phyloP scores from a whole-genome alignment of 352 stramenopile genomes.

The Phytophthora uliginosa region DNA sequence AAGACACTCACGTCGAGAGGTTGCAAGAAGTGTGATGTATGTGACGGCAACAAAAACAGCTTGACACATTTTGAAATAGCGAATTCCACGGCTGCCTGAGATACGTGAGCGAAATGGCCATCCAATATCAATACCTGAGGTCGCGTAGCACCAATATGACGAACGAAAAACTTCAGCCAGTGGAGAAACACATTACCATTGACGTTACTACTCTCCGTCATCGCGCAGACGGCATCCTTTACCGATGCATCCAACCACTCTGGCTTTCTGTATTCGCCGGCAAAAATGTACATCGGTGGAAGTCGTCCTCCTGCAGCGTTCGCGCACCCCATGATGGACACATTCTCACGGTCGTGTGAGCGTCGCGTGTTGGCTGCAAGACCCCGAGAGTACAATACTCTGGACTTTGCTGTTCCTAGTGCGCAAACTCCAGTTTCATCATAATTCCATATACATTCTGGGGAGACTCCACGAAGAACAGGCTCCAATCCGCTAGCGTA shows the following conservation, averaged over 20 bases:
- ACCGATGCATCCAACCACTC: background rate
- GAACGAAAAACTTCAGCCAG: background rate
- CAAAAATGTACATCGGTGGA: background rate
- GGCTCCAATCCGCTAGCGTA: background rate
- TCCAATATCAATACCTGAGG: background rate
- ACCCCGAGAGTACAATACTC: background rate
- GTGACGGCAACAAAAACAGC: background rate
- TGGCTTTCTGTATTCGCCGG: background rate
- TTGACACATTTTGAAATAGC: background rate
- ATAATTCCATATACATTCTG: background rate
- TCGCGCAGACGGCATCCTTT: background rate
- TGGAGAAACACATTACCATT: background rate
- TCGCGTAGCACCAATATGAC: background rate
- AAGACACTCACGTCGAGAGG: background rate
- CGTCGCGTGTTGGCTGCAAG: background rate
- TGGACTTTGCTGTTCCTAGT: background rate
- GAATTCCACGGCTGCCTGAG: background rate
- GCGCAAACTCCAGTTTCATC: background rate
- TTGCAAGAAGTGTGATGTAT: constrained; percentile 1
- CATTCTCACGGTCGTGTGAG: background rate
- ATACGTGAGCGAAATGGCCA: background rate
- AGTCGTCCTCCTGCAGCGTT: background rate
- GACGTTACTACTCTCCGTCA: background rate
- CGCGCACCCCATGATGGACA: background rate
- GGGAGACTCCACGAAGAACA: too few species aligned